Base-by-base conservation (phyloP, 2,329 filamentous ascomycete genomes). In the Aspergillus texensis region DNA sequence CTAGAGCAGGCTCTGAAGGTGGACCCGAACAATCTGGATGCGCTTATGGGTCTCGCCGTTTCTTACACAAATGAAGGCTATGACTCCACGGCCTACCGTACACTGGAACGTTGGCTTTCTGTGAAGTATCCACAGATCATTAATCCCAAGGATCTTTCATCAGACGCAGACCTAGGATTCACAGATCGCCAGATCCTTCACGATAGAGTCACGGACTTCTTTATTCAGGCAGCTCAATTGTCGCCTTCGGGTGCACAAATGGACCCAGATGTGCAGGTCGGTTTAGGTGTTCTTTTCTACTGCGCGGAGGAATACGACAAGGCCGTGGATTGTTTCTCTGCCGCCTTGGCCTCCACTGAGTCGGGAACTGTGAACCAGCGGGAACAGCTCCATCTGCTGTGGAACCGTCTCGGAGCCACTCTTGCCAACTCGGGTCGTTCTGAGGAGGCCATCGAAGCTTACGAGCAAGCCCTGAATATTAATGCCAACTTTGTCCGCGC, bases 61-160 rank as follows among this genome's bases (percentile, higher is more conserved):
- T 96, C 92, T 6, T 99, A 99, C 79, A 99, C 95, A 55, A 99
- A 99, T 80, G 95, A 99, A 81, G 95, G 94, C 66, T 99, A 98
- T 80, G 95, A 99, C 79, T 94, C 91, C 74, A 96, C 94, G 24
- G 94, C 95, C 55, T 99, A 98, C 83, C 89, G 94, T 60, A 98
- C 94, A 11, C 86, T 99, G 16, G 95, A 99, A 81, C 91, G 94
- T 68, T 99, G 95, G 95, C 86, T 99, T 34, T 92, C 93, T n/a
- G 88, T 92, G 72, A 96, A 96, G 79, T 99, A 99, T 79, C 94
- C 95, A 8, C 84, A 88, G 41, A 88, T 99, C 67, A 88, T 93
- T 72, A 81, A 91, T 57, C 89, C 89, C 14, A 86, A 87, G 57
- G 85, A 92, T 41, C 81, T 96, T 19, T 91, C 91, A 4, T 87